A percentile compares a stretch with the other conserved stretches of the same genome.
These are phyloP conservation scores for Dicorynia guianensis DNA, from an alignment of 306 rosid species.

Conservation along the genomic window DNA sequence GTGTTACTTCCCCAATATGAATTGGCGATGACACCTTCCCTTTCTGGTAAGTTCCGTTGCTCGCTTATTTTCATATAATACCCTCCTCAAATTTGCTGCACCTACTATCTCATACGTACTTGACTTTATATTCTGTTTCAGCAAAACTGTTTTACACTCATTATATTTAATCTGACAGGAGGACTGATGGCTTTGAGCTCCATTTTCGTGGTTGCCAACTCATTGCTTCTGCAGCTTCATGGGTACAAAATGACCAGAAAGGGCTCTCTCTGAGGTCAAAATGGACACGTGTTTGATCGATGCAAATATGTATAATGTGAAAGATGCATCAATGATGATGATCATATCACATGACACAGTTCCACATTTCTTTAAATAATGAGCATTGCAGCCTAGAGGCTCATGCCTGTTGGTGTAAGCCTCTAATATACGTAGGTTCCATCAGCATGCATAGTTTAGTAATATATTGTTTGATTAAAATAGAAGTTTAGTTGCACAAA, in stretches of 20 bases:
- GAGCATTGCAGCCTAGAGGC: neutral
- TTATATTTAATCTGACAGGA: slow-evolving; percentile 63
- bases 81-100: slow-evolving; percentile 4
- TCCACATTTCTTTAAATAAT: neutral
- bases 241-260: slow-evolving; percentile 44
- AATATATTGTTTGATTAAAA: too few relatives aligned
- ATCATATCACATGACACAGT: slow-evolving; percentile 1
- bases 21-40: slow-evolving; percentile 98
- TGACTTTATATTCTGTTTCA: slow-evolving; percentile 17
- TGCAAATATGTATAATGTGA: neutral
- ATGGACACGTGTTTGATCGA: slow-evolving; percentile 4
- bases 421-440: neutral
- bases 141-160: slow-evolving; percentile 18
- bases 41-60: slow-evolving; percentile 68
- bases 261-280: slow-evolving; percentile 27
- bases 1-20: slow-evolving; percentile 85
- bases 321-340: neutral
- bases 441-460: neutral
- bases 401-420: neutral
- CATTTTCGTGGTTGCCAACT: slow-evolving; percentile 86
- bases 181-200: slow-evolving; percentile 99
- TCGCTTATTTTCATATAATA: slow-evolving; percentile 15
- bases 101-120: slow-evolving; percentile 6
- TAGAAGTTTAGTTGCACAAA: too few relatives aligned
- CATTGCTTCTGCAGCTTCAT: slow-evolving; percentile 86